Conservation (phyloP, 2,329 filamentous ascomycete genomes). For the Ophiocordyceps camponoti-leonardi region DNA sequence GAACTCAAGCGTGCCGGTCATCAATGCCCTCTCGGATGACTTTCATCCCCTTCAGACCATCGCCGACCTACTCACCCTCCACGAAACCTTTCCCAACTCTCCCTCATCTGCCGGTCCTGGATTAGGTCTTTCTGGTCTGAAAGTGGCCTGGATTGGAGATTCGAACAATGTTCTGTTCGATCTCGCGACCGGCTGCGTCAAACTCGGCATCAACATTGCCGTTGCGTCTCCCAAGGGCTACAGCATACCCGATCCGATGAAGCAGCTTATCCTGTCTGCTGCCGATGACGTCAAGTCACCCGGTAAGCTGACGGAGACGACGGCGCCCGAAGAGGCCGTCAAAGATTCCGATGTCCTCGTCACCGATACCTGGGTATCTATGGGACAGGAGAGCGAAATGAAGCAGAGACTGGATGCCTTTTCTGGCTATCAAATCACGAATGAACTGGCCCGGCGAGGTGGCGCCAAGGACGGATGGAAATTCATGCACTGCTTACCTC, state of each 20-base stretch:
- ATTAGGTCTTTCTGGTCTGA: constrained; percentile 64
- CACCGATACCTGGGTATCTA: constrained; percentile 95
- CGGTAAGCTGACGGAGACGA: constrained; percentile 59
- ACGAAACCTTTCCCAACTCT: constrained; percentile 51
- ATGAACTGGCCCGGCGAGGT: constrained; percentile 64
- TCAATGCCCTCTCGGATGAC: constrained; percentile 75
- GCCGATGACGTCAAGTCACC: constrained; percentile 36
- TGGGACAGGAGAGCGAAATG: constrained; percentile 87
- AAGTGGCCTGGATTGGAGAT: constrained; percentile 91
- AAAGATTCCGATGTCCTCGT: constrained; percentile 78
- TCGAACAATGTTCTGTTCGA: constrained; percentile 96
- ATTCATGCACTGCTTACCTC: constrained; percentile 96
- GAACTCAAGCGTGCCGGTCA: constrained; percentile 62
- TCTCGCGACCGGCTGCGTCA: constrained; percentile 71
- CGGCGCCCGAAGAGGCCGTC: constrained; percentile 67
- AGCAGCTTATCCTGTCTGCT: constrained; percentile 50
- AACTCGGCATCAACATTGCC: constrained; percentile 70
- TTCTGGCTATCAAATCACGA: constrained; percentile 79
- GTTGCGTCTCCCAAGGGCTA: constrained; percentile 81
- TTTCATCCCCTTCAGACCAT: constrained; percentile 92
- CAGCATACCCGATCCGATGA: constrained; percentile 61
- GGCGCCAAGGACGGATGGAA: constrained; percentile 83
- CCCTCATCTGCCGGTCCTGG: constrained; percentile 14
- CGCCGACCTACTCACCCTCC: constrained; percentile 82
- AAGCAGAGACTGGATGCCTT: constrained; percentile 66